A percentile compares a stretch with the other conserved stretches of the same genome.
Conservation (phyloP, 805 yeast genomes). For the Teunomyces pallodes region DNA sequence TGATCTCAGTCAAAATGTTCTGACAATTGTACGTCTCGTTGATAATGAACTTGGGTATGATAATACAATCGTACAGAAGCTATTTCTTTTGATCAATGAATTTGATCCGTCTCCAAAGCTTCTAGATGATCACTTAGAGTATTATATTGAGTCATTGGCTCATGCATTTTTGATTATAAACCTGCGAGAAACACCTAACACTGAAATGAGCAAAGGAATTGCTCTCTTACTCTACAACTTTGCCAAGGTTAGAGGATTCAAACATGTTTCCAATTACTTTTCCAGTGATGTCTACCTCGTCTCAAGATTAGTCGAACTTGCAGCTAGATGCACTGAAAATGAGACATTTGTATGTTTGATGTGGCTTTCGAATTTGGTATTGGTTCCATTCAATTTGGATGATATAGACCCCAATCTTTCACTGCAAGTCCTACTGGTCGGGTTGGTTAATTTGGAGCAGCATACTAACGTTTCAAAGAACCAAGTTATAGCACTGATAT, state of each 20-base stretch:
- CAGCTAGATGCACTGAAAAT: constrained; percentile 12
- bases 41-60: not conserved
- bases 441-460: constrained; percentile 26
- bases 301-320: constrained; percentile 17
- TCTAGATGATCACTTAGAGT: constrained; percentile 40
- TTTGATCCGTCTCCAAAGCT: constrained; percentile 56
- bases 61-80: not conserved
- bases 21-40: not conserved
- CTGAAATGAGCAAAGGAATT: constrained; percentile 10
- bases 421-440: constrained; percentile 32
- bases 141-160: constrained; percentile 29
- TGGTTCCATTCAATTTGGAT: constrained; percentile 71
- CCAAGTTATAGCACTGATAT: constrained; percentile 49
- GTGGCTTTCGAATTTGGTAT: constrained; percentile 69
- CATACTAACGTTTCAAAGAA: constrained; percentile 52
- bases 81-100: constrained; percentile 33
- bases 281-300: constrained; percentile 57
- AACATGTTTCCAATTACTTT: constrained; percentile 56
- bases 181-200: not conserved
- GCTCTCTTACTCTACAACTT: constrained; percentile 53
- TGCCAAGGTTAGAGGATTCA: constrained; percentile 64
- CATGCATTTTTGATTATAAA: constrained; percentile 19
- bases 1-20: constrained; percentile 6
- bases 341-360: constrained; percentile 46
- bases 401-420: constrained; percentile 33